Evolutionary conservation across 352 stramenopile genomes (phyloP).

Genomic region (Pythium scleroteichum): DNA sequence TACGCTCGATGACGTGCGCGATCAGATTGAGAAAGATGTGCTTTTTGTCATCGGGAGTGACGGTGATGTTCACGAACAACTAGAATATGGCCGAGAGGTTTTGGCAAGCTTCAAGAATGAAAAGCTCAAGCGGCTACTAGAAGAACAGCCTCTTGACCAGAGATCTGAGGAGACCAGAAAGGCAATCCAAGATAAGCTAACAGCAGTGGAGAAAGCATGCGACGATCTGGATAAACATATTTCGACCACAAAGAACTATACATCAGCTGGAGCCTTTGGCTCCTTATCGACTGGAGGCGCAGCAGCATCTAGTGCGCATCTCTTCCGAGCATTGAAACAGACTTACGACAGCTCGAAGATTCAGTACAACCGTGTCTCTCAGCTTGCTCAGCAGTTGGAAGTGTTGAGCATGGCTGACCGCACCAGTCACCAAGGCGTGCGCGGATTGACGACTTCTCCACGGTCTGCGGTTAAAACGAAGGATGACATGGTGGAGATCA

Average conservation of each 20-base stretch:
- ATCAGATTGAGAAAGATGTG: slow-evolving; percentile 70
- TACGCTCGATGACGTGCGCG: slow-evolving; percentile 49
- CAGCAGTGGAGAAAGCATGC: slow-evolving; percentile 54
- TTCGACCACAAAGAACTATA: slow-evolving; percentile 32
- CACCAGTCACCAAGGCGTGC: slow-evolving; percentile 10
- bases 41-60: slow-evolving; percentile 80
- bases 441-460: slow-evolving; percentile 23
- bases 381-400: slow-evolving; percentile 52
- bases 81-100: slow-evolving; percentile 71
- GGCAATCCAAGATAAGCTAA: slow-evolving; percentile 48
- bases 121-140: slow-evolving; percentile 53
- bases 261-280: slow-evolving; percentile 18
- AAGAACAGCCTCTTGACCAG: slow-evolving; percentile 70
- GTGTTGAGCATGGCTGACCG: slow-evolving; percentile 41
- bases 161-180: slow-evolving; percentile 58
- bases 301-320: slow-evolving; percentile 40
- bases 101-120: slow-evolving; percentile 71
- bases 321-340: slow-evolving; percentile 73
- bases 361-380: slow-evolving; percentile 68
- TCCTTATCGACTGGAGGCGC: slow-evolving; percentile 12
- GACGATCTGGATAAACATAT: slow-evolving; percentile 53
- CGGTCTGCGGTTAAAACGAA: slow-evolving; percentile 35
- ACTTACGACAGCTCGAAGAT: slow-evolving; percentile 77
- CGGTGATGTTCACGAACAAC: slow-evolving; percentile 72
- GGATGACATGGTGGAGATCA: slow-evolving; percentile 46